Percentiles rank a stretch among this genome's conserved stretches.
These are phyloP conservation scores for Phialophora tarda DNA, from an alignment of 2,329 filamentous ascomycete genomes.

Conservation along the genomic window DNA sequence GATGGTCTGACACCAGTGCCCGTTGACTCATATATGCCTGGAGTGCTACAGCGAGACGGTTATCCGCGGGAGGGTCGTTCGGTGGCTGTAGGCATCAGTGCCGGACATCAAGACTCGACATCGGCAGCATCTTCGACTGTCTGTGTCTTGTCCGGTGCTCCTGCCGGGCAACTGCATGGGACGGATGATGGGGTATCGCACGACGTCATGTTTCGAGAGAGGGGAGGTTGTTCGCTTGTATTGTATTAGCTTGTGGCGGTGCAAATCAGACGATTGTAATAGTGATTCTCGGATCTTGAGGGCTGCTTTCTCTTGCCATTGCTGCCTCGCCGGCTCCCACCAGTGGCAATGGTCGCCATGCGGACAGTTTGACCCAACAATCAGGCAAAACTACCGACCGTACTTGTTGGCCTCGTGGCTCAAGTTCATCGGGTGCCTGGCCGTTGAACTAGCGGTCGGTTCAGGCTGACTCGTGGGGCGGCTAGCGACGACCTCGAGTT, in stretches of 20 bases:
- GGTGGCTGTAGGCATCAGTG: background rate
- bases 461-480: conserved; percentile 1
- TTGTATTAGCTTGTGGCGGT: background rate
- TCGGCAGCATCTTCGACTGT: background rate
- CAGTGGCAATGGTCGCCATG: background rate
- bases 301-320: background rate
- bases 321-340: background rate
- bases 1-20: background rate
- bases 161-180: background rate
- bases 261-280: background rate
- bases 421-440: background rate
- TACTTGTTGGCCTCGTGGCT: background rate
- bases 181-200: background rate
- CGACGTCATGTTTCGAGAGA: background rate
- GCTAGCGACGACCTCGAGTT: background rate
- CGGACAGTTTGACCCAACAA: background rate
- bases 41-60: background rate
- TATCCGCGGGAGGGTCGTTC: background rate
- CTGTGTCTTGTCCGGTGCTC: background rate
- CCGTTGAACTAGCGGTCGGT: background rate
- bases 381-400: background rate
- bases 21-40: background rate
- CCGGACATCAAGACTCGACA: background rate
- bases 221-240: background rate
- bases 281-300: background rate